phyloP scores from a whole-genome alignment of 2,329 filamentous ascomycete genomes.

The Exophiala oligosperma region DNA sequence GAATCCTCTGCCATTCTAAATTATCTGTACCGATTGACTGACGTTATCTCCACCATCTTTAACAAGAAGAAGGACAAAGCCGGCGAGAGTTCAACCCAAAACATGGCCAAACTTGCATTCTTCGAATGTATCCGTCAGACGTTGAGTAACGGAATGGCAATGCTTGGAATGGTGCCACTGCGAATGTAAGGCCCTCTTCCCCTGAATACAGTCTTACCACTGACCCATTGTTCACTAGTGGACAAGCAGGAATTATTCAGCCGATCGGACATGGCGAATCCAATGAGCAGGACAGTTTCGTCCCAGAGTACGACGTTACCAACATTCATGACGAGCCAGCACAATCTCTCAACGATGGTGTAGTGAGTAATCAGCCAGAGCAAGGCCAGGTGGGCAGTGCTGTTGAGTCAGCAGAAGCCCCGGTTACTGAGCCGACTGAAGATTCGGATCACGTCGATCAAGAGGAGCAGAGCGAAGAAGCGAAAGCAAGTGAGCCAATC shows the following conservation, averaged over 20 bases:
- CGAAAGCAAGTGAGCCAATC: no score
- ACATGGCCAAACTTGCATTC: constrained; percentile 71
- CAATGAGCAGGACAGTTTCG: not conserved
- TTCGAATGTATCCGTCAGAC: constrained; percentile 76
- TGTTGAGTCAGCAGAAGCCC: no score
- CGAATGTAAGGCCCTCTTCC: constrained; percentile 50
- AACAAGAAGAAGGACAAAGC: constrained; percentile 74
- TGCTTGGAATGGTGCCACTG: constrained; percentile 76
- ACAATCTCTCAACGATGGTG: no score
- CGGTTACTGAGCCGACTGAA: no score
- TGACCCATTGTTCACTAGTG: not conserved
- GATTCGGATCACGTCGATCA: no score
- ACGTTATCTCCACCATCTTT: constrained; percentile 6
- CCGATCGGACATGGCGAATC: not conserved
- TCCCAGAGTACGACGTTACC: no score
- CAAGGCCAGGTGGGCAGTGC: no score
- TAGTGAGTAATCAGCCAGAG: no score
- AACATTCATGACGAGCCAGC: no score
- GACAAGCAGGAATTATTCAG: not conserved
- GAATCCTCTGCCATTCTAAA: constrained; percentile 69
- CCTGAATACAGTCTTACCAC: not conserved
- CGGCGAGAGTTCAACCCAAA: constrained; percentile 71
- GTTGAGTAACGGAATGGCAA: constrained; percentile 77
- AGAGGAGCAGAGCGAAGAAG: no score
- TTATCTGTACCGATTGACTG: constrained; percentile 63